These are phyloP conservation scores for Artemisia annua DNA, from an alignment of 129 eudicot genomes.

Conservation along the genomic window DNA sequence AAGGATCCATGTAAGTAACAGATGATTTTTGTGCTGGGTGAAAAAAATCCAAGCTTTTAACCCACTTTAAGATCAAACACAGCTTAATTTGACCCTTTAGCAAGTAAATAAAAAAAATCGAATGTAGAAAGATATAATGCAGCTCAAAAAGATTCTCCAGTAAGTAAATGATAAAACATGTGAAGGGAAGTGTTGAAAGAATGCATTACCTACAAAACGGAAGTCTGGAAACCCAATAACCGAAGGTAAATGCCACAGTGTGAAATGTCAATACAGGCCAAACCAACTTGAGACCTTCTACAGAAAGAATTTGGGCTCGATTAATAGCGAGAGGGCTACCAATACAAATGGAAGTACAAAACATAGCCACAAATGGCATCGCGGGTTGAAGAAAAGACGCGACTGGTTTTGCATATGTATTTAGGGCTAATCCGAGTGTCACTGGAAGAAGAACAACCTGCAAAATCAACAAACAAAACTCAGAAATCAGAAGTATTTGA, in stretches of 20 bases:
- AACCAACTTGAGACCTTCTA: conserved; percentile 79
- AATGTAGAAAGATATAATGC: no score
- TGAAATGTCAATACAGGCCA: conserved; percentile 86
- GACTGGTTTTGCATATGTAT: conserved; percentile 92
- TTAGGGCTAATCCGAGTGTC: conserved; percentile 71
- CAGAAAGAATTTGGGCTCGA: conserved; percentile 75
- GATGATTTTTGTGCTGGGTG: no score
- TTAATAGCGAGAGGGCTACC: conserved; percentile 98
- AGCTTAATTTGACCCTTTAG: no score
- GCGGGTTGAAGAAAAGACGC: conserved; percentile 84
- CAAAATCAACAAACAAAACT: conserved; percentile 10
- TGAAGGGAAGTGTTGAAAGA: neutral
- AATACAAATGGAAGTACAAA: conserved; percentile 94
- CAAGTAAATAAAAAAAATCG: no score
- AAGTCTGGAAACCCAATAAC: conserved; percentile 83
- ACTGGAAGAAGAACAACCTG: conserved; percentile 93
- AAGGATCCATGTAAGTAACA: neutral
- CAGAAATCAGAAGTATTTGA: conserved; percentile 21
- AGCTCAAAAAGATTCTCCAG: no score
- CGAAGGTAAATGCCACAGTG: conserved; percentile 65
- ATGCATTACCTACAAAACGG: conserved; percentile 60
- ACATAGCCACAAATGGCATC: conserved; percentile 96
- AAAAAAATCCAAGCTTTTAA: no score
- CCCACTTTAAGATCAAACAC: no score
- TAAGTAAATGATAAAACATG: neutral